Conservation (phyloP, 768 basidiomycete species). For the Hygrophorus russula region DNA sequence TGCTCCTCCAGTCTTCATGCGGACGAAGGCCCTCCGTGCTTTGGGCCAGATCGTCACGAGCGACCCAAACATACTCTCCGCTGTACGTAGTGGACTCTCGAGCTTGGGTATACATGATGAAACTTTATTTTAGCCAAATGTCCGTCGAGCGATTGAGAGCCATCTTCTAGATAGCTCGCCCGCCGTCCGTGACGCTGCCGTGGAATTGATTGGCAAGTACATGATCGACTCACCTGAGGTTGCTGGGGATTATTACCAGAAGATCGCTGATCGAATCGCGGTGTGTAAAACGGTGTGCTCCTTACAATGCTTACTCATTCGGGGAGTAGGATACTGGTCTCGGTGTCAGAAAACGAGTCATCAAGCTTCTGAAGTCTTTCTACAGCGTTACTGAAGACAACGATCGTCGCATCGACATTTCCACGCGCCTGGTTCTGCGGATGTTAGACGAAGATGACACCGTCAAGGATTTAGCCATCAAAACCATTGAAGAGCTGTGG, state of each 20-base stretch:
- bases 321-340: constrained; percentile 78
- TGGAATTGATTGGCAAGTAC: constrained; percentile 97
- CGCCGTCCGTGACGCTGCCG: constrained; percentile 91
- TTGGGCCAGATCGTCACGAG: constrained; percentile 83
- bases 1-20: constrained; percentile 80
- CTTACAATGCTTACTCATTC: neutral
- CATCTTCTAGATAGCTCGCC: constrained; percentile 88
- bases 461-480: constrained; percentile 87
- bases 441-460: constrained; percentile 91
- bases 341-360: constrained; percentile 88
- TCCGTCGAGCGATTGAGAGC: constrained; percentile 79
- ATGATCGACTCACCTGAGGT: constrained; percentile 83
- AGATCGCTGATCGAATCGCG: constrained; percentile 83
- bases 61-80: constrained; percentile 72
- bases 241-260: constrained; percentile 81
- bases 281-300: constrained; percentile 31
- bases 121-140: constrained; percentile 41
- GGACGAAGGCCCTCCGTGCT: constrained; percentile 88
- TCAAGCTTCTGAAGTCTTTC: constrained; percentile 84
- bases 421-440: constrained; percentile 67
- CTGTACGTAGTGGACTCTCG: constrained; percentile 32
- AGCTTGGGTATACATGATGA: constrained; percentile 1
- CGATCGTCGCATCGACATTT: constrained; percentile 63
- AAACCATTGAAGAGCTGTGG: constrained; percentile 87
- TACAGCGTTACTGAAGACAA: constrained; percentile 56